phyloP scores from a whole-genome alignment of 805 yeast species.

The Novakomyces olei region DNA sequence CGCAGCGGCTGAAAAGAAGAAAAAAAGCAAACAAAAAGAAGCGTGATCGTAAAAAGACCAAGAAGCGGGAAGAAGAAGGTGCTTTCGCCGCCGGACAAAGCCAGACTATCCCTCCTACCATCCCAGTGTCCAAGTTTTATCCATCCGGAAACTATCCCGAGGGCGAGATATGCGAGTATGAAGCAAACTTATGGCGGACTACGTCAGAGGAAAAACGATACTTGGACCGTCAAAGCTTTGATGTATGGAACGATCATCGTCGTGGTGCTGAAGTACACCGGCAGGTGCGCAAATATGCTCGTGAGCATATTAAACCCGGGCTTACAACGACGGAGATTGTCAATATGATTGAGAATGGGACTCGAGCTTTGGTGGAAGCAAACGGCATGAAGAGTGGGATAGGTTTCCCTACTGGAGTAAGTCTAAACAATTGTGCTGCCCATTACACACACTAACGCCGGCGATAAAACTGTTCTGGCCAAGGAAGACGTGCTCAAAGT shows the following conservation, averaged over 20 bases:
- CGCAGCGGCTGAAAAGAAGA: slow-evolving; percentile 13
- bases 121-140: slow-evolving; percentile 42
- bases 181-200: slow-evolving; percentile 46
- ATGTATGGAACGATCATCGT: slow-evolving; percentile 68
- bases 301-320: slow-evolving; percentile 60
- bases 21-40: slow-evolving; percentile 29
- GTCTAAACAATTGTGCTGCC: slow-evolving; percentile 85
- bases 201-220: slow-evolving; percentile 75
- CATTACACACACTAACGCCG: slow-evolving; percentile 94
- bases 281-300: slow-evolving; percentile 65
- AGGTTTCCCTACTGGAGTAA: slow-evolving; percentile 97
- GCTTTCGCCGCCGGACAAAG: too few relatives aligned
- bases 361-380: slow-evolving; percentile 49
- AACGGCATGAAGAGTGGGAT: slow-evolving; percentile 48
- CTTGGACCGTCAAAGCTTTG: slow-evolving; percentile 36
- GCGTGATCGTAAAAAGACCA: slow-evolving; percentile 24
- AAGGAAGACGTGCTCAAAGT: slow-evolving; percentile 91
- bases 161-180: slow-evolving; percentile 69
- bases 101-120: slow-evolving; percentile 28
- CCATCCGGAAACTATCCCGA: slow-evolving; percentile 61
- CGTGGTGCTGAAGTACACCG: slow-evolving; percentile 94
- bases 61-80: slow-evolving; percentile 13
- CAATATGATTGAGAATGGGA: slow-evolving; percentile 66
- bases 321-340: slow-evolving; percentile 82
- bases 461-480: slow-evolving; percentile 59